These are phyloP conservation scores for Albugo laibachii DNA, from an alignment of 352 stramenopile genomes.

Conservation along the genomic window DNA sequence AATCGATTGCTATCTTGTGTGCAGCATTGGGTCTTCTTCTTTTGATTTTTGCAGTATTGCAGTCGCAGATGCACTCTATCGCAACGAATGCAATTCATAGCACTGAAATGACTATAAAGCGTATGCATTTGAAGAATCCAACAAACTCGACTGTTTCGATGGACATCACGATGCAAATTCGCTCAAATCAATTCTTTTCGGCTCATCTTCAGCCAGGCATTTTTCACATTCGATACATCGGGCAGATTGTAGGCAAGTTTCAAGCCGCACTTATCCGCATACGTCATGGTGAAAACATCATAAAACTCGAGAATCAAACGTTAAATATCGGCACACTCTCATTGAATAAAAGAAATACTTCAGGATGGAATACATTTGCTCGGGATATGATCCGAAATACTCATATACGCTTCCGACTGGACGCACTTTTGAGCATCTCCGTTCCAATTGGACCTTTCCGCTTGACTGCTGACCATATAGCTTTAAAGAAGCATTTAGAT, in stretches of 20 bases:
- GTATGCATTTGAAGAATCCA: constrained; percentile 35
- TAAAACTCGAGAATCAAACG: constrained; percentile 23
- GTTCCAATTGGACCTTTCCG: constrained; percentile 27
- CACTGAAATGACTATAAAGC: constrained; percentile 30
- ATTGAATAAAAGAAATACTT: constrained; percentile 10
- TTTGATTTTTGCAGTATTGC: constrained; percentile 8
- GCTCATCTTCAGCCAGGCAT: constrained; percentile 20
- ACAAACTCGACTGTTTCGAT: constrained; percentile 14
- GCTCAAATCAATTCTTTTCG: constrained; percentile 26
- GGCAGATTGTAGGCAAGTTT: constrained; percentile 22
- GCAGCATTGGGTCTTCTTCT: too few relatives aligned
- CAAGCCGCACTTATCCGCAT: constrained; percentile 25
- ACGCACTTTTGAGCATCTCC: constrained; percentile 26
- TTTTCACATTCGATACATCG: constrained; percentile 28
- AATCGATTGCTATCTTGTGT: too few relatives aligned
- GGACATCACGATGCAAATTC: constrained; percentile 24
- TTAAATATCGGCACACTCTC: constrained; percentile 15
- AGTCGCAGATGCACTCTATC: constrained; percentile 31
- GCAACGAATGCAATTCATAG: constrained; percentile 31
- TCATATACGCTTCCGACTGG: constrained; percentile 26
- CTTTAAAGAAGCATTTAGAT: constrained; percentile 29
- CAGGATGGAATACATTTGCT: constrained; percentile 43
- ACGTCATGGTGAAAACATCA: constrained; percentile 21
- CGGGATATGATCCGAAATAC: constrained; percentile 31
- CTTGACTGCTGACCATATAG: constrained; percentile 21